Base-by-base conservation (phyloP, 2,329 filamentous ascomycete genomes). In the Hymenoscyphus fructigenus region DNA sequence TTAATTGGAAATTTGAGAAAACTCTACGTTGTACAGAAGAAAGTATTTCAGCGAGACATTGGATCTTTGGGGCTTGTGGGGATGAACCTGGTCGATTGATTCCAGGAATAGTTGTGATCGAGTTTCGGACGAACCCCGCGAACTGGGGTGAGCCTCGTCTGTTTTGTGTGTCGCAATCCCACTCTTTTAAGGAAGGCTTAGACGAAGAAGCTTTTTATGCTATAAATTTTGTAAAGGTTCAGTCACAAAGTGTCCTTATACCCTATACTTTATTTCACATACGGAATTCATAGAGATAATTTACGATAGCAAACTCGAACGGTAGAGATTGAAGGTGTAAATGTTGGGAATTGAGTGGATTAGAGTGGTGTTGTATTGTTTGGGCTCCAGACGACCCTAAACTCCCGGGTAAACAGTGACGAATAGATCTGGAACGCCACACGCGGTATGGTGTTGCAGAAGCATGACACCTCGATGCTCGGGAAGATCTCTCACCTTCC, bases 361-460 rank as follows among this genome's bases (percentile, higher is more conserved):
- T 41, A 9, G 38, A n/a, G 17, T 44, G 41, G 15, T 44, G 41
- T 41, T 17, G 12, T 4, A 41, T 29, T 3, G n/a, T n/a, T n/a
- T n/a, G n/a, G n/a, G n/a, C n/a, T n/a, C 9, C 15, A 9, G 36
- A 15, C 15, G 17, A n/a, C 32, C 34, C 34, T 38, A 12, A 38
- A 38, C 12, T 3, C 34, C 34, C 34, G 34, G 15, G 10, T 38
- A 38, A 38, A 38, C 34, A 14, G 34, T 38, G 34, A 38, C 34
- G 36, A 59, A 59, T 59, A 14, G 23, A 59, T 32, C 34, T 59
- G 57, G 57, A 59, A 59, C 57, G 57, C 32, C 57, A 36, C 29
- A 57, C 55, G 28, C 23, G 55, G 26, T 57, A n/a, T 32, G 28
- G 28, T 23, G 55, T 57, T 28, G 55, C 57, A 59, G 34, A 59